Conservation (phyloP, 78 protist genomes). For the Dictyostelium brefeldianum region DNA sequence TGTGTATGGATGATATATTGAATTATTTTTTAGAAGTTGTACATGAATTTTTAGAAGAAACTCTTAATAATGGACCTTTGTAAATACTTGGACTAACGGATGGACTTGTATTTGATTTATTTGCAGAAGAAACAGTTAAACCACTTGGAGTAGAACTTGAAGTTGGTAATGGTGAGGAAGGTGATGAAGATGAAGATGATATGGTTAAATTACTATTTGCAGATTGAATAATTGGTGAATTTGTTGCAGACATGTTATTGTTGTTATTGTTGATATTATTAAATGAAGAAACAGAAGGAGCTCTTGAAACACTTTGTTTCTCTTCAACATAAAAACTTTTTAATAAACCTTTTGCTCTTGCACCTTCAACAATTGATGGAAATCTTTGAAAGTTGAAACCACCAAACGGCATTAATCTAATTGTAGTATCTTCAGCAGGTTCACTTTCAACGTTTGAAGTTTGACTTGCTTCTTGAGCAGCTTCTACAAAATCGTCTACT, state of each 20-base stretch:
- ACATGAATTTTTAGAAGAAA: conserved; percentile 22
- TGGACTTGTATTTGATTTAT: conserved; percentile 8
- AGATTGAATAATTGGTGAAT: not conserved
- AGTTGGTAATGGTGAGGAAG: not conserved
- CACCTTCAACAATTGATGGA: conserved; percentile 78
- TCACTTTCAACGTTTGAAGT: not conserved
- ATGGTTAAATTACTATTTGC: conserved; percentile 6
- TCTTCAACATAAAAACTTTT: conserved; percentile 76
- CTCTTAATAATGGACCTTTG: conserved; percentile 42
- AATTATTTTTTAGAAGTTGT: too few relatives aligned
- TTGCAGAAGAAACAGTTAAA: not conserved
- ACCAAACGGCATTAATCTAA: conserved; percentile 70
- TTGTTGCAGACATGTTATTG: not conserved
- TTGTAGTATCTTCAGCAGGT: conserved; percentile 10
- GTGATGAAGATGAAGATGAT: not conserved
- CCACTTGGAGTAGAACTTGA: not conserved
- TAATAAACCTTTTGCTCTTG: conserved; percentile 67
- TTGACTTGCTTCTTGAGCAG: conserved; percentile 42
- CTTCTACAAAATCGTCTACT: conserved; percentile 49
- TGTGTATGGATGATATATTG: too few relatives aligned
- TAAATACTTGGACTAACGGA: not conserved
- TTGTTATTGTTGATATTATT: not conserved
- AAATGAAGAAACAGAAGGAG: conserved; percentile 38
- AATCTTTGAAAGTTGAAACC: conserved; percentile 78
- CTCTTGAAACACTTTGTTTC: conserved; percentile 52